Base-by-base conservation (phyloP, 1,284 basidiomycete genomes). In the Trametes versicolor region DNA sequence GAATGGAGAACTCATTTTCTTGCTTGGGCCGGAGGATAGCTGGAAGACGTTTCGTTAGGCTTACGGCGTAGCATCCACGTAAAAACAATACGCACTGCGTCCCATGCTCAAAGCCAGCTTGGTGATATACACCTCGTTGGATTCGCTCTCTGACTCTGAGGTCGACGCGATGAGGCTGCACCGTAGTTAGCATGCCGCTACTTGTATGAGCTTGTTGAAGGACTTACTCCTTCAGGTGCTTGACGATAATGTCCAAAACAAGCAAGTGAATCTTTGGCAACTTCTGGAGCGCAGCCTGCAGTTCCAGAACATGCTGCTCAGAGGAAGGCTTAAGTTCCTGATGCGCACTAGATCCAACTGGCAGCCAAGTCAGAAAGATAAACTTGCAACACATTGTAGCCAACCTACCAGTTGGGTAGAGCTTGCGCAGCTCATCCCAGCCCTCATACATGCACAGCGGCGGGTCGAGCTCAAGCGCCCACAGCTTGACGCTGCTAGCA, bases 71-170 rank as follows among this genome's bases (percentile, higher is more conserved):
- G 48, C 15, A 17, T 5, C 4, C 6, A 17, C 17, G 15, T 29
- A 29, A 25, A 7, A 37, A 45, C 19, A 58, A 17, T 27, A 78
- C 92, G 79, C 74, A 96, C 94, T 85, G 75, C 96, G 85, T 62
- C 96, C 96, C 67, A 97, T 77, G 7, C 95, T 93, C 59, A 97
- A 81, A 0, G 94, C 93, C 52, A 98, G 81, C 79, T 98, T 98
- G 50, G 92, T 89, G 64, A 93, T 82, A 75, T 91, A 98, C 7
- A 95, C 81, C 64, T 93, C 90, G 72, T 92, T 85, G 0, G 84
- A 67, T 74, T 92, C 89, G 8, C 84, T 83, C 55, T 81, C 83
- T 21, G 68, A 7, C 49, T 64, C 72, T 2, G 69, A 57, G 25
- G 94, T 96, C 1, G 82, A 83, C 19, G 86, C 83, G 55, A 95